Conservation (phyloP, 2,329 filamentous ascomycete species). For the Myriosclerotinia scirpicola region DNA sequence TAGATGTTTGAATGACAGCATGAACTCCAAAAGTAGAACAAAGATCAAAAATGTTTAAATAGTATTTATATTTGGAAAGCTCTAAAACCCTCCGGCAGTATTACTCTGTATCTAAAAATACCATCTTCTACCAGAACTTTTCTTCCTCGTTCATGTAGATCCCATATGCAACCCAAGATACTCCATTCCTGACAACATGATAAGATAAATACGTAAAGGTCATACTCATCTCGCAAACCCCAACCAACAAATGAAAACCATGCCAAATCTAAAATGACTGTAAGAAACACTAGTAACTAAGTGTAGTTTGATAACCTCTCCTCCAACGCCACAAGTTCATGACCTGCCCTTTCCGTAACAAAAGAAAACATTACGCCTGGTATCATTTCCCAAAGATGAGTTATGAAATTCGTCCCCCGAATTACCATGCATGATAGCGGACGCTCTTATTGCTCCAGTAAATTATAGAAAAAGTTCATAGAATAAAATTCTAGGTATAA, state of each 20-base stretch:
- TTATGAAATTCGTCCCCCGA: constrained; percentile 2
- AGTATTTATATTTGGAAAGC: constrained; percentile 9
- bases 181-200: constrained; percentile 11
- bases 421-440: not conserved
- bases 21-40: too few species aligned
- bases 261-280: constrained; percentile 15
- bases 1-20: too few species aligned
- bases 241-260: constrained; percentile 9
- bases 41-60: not conserved
- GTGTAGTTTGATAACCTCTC: not conserved
- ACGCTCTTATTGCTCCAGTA: not conserved
- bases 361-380: constrained; percentile 6
- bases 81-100: not conserved
- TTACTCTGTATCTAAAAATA: constrained; percentile 8
- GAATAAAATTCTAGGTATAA: not conserved
- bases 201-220: constrained; percentile 14
- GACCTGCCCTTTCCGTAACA: not conserved
- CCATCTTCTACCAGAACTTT: not conserved
- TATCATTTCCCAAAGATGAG: constrained; percentile 18
- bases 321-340: constrained; percentile 13
- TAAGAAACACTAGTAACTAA: constrained; percentile 3
- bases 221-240: constrained; percentile 11
- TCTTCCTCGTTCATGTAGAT: not conserved
- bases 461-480: constrained; percentile 8
- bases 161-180: not conserved